Evolutionary conservation across 2,329 filamentous ascomycete genomes (phyloP), one percentile per base, ranked within the genome.

Genomic region (Alternaria sp.): DNA sequence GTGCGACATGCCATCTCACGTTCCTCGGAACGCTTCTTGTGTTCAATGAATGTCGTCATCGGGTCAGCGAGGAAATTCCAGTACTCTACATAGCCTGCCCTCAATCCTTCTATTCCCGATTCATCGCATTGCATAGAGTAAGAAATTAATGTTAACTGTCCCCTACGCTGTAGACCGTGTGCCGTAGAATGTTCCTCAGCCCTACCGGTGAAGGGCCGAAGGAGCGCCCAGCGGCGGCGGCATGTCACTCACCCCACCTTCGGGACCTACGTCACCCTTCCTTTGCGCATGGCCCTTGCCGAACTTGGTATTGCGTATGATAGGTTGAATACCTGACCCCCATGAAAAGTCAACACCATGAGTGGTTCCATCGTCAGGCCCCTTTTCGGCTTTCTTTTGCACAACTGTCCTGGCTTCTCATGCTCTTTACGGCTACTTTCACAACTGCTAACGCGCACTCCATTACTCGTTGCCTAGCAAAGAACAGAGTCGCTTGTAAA

Each of bases 121-220:
- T 26, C 53, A 21, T 45, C 33, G 49, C 33, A 48, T 48, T 48
- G 44, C 44, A 34, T 48, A 48, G 29, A 48, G 24, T 36, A 50
- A 14, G 48, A 50, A 50, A 50, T 39, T 23, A 50, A 50, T 50
- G 48, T 26, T 50, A 39, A 50, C 23, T 23, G 14, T 36, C 36
- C 51, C 26, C 17, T 37, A 39, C 23, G 31, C 33, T 42, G 36
- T 39, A 31, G 36, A 23, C 45, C 37, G 44, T 37, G 33, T 58
- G 44, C 51, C 39, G 34, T 56, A 28, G 49, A 62, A 52, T 54
- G 40, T 58, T 63, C 58, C 51, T 63, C 62, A 65, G 62, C 62
- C 62, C 58, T 65, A 61, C 48, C 48, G 52, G 26, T 33, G 51
- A 59, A 58, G 61, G 51, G 52, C 61, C 55, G 57, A 57, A 55